A percentile compares a stretch with the other conserved stretches of the same genome.
phyloP scores from a whole-genome alignment of 2,329 filamentous ascomycete species.

The Fusarium sp. region DNA sequence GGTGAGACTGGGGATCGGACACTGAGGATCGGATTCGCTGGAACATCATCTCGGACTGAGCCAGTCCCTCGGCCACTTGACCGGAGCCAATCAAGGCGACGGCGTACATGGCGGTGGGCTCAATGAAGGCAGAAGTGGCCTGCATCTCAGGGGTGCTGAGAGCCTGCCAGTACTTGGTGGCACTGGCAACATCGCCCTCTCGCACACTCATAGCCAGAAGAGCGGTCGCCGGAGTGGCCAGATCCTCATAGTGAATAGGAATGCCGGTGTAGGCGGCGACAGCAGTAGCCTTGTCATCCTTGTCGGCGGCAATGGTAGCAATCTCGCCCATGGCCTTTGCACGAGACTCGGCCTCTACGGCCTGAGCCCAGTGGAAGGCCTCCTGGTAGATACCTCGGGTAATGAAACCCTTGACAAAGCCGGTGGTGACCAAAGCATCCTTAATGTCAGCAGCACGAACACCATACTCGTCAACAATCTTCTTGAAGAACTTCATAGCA shows the following conservation, averaged over 20 bases:
- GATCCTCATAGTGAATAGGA: constrained; percentile 60
- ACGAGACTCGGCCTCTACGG: constrained; percentile 69
- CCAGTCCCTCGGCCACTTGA: constrained; percentile 83
- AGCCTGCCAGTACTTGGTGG: constrained; percentile 83
- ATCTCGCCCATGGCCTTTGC: constrained; percentile 77
- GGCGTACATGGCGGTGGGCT: constrained; percentile 91
- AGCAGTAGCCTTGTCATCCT: constrained; percentile 76
- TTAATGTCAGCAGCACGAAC: constrained; percentile 73
- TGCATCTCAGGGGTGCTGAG: constrained; percentile 72
- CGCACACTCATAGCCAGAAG: constrained; percentile 90
- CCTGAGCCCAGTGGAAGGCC: constrained; percentile 79
- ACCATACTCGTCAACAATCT: constrained; percentile 75
- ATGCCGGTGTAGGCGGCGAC: constrained; percentile 73
- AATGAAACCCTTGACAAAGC: constrained; percentile 83
- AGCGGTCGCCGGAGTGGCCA: constrained; percentile 76
- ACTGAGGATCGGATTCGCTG: constrained; percentile 78
- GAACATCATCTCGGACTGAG: constrained; percentile 88
- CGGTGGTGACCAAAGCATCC: constrained; percentile 77
- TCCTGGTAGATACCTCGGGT: constrained; percentile 77
- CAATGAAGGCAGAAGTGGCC: constrained; percentile 76
- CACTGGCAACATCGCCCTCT: constrained; percentile 80
- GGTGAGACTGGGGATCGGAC: constrained; percentile 62
- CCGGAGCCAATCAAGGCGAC: constrained; percentile 89
- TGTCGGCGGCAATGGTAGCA: constrained; percentile 83
- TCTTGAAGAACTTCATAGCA: constrained; percentile 86